Base-by-base conservation (phyloP, 768 basidiomycete species). In the Boletus huronensis region DNA sequence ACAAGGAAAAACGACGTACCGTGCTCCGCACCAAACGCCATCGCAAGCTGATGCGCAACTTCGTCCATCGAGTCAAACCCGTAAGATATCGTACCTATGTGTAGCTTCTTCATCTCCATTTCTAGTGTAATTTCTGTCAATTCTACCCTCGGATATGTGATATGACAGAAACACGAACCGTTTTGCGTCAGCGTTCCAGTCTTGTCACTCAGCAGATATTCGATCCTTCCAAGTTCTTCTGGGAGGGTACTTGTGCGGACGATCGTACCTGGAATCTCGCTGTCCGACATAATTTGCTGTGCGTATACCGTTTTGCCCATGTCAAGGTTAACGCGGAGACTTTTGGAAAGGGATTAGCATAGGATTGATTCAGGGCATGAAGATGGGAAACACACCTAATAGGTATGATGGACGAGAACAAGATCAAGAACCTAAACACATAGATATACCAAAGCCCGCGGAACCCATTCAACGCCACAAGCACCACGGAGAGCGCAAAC, bases 251-350 rank as follows among this genome's bases (percentile, higher is more conserved):
- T 93, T n/a, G 97, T 98, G 14, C 97, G 81, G 8, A 98, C 97
- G 57, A 98, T 97, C 5, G 97, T 97, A 44, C 86, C 84, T 5
- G 94, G 93, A 60, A 99, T 99, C 71, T 98, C 93, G 42, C 62
- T 67, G 73, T 98, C 97, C 48, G 83, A 87, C 87, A 95, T 93
- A 53, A 98, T 98, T 60, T 94, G 90, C 40, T 90, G 87, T 0
- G 93, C 94, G 63, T 99, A 99, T 40, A 98, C 90, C 1, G 95
- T 98, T 74, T 99, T 99, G 53, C 97, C 97, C 95, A 99, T 98
- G 70, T 99, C 97, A 50, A 99, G 80, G 63, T 99, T 99, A 50
- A 99, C 96, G n/a, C 97, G 90, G 52, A 99, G 76, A 79, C 95
- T 98, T 6, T 49, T 14, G 16, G 16, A 0, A 31, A 50, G 19